These are phyloP conservation scores for Triangularia verruculosa DNA, from an alignment of 2,329 filamentous ascomycete genomes.

Conservation along the genomic window DNA sequence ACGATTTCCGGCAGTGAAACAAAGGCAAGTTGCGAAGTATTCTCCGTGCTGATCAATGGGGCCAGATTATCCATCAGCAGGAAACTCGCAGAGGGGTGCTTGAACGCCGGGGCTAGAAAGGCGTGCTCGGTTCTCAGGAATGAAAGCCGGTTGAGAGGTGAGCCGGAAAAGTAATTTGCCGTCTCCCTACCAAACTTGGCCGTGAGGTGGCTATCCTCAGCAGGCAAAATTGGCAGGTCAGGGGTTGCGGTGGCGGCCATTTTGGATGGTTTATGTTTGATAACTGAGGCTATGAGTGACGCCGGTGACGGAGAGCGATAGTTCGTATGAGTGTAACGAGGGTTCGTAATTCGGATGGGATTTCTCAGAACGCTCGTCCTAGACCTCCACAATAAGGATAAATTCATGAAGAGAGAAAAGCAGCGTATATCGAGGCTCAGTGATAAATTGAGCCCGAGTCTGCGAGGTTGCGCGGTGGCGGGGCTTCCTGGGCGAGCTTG, in stretches of 20 bases:
- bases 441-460: neutral
- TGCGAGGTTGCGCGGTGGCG: neutral
- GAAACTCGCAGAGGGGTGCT: slow-evolving; percentile 65
- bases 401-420: neutral
- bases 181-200: slow-evolving; percentile 76
- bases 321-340: neutral
- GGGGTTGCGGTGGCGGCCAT: slow-evolving; percentile 25
- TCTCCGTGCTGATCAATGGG: slow-evolving; percentile 59
- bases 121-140: slow-evolving; percentile 68
- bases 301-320: neutral
- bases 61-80: slow-evolving; percentile 75
- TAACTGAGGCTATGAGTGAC: neutral
- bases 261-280: slow-evolving; percentile 1
- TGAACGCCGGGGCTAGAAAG: slow-evolving; percentile 68
- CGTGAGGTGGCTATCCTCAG: slow-evolving; percentile 64
- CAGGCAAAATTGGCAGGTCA: slow-evolving; percentile 43
- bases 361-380: neutral
- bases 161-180: slow-evolving; percentile 80
- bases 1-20: slow-evolving; percentile 67
- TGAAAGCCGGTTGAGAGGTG: slow-evolving; percentile 73
- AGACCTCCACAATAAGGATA: neutral
- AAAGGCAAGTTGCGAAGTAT: slow-evolving; percentile 62
- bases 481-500: neutral
- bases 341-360: neutral
- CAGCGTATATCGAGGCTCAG: neutral